Evolutionary conservation across 148 eudicot species (phyloP), one percentile per base, ranked within the genome.

Genomic region (Oxyria digyna): DNA sequence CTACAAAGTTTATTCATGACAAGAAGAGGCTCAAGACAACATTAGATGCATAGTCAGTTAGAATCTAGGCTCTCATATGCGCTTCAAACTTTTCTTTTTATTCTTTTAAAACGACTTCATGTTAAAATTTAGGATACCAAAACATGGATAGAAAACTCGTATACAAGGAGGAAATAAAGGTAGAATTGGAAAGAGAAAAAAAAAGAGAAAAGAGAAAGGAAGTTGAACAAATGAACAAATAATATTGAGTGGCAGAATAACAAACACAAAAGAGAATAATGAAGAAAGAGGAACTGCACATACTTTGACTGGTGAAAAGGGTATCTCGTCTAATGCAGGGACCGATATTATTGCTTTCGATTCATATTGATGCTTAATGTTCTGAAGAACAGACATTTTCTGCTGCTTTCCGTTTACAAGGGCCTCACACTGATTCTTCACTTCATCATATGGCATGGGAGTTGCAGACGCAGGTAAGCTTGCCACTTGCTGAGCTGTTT

Each of bases 351-450:
- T 75, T 38, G 87, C 94, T 76, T 82, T 85, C 70, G 81, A 43
- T 68, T 81, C 90, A 50, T 75, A 82, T 68, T 71, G 84, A 74
- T 73, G 68, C 76, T 86, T 84, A 72, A 88, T 78, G 77, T 89
- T 88, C 14, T 86, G 86, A 62, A 91, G 87, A 54, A 82, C 91
- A 3, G 88, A 87, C 95, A 91, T 88, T 78, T 91, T 91, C 69
- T 85, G 86, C 69, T 83, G 95, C 81, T 91, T 91, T 45, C 91
- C 94, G 1, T 78, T 78, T 29, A 91, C 87, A 73, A 91, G 86
- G 70, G 97, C 95, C 82, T 91, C 97, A 62, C 97, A 91, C 73
- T 86, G 86, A 78, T 83, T 79, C 72, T 82, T 91, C 72, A 91
- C 91, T 82, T 88, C 84, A 74, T 91, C 95, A 78, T 91, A 91